Evolutionary conservation across 805 yeast genomes (phyloP).

Genomic region (Metschnikowia matae): DNA sequence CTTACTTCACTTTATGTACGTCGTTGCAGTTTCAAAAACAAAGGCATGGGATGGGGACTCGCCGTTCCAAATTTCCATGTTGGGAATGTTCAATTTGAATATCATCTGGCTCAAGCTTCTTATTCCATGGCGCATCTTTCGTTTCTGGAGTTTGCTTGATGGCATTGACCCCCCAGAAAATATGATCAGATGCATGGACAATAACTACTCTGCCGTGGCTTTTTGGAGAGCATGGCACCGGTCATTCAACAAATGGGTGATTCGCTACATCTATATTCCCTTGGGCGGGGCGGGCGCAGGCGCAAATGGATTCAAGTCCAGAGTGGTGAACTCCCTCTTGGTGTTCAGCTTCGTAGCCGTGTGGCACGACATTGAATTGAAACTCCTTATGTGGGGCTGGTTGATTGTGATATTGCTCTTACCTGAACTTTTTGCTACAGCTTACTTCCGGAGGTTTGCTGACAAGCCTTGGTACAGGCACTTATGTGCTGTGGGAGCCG

Average conservation of each 20-base stretch:
- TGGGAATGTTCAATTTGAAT: conserved; percentile 84
- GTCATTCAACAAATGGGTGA: conserved; percentile 85
- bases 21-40: conserved; percentile 86
- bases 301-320: conserved; percentile 31
- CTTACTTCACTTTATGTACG: conserved; percentile 81
- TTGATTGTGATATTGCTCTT: conserved; percentile 76
- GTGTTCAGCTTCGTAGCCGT: conserved; percentile 94
- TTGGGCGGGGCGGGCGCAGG: conserved; percentile 78
- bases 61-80: conserved; percentile 92
- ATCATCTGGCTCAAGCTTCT: conserved; percentile 89
- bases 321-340: conserved; percentile 72
- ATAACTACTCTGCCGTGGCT: conserved; percentile 88
- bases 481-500: conserved; percentile 83
- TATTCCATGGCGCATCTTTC: conserved; percentile 93
- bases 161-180: conserved; percentile 96
- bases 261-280: conserved; percentile 86
- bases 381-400: conserved; percentile 94
- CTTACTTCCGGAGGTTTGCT: conserved; percentile 37
- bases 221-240: conserved; percentile 99
- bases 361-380: conserved; percentile 96
- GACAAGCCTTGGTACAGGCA: conserved; percentile 69
- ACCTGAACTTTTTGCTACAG: conserved; percentile 75
- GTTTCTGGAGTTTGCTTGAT: conserved; percentile 91
- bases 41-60: conserved; percentile 87
- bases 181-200: conserved; percentile 93